Evolutionary conservation across 495 filamentous ascomycete genomes (phyloP).

Genomic region (Xylaria acuta): DNA sequence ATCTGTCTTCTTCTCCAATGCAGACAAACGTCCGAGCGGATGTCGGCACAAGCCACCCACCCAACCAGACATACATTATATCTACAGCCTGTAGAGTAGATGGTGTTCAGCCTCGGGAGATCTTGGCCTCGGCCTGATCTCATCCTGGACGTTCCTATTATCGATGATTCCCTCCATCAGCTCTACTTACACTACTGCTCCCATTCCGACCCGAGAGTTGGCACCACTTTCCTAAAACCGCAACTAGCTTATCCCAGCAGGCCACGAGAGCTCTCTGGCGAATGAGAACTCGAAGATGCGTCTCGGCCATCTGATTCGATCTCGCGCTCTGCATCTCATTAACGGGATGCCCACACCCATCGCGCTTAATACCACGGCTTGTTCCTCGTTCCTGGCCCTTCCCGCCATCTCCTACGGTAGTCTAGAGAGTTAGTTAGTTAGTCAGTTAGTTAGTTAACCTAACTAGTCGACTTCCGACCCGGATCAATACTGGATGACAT

Average conservation of each 20-base stretch:
- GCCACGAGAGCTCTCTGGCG: constrained; percentile 17
- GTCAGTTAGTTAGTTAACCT: no score
- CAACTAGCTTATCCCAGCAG: constrained; percentile 20
- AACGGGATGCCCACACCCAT: constrained; percentile 19
- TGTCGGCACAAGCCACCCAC: constrained; percentile 8
- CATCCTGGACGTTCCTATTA: background rate
- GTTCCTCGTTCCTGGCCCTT: constrained; percentile 21
- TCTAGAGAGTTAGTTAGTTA: background rate
- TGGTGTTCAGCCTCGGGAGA: constrained; percentile 20
- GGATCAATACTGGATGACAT: background rate
- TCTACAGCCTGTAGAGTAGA: no score
- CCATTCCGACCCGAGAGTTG: background rate
- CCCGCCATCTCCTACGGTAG: background rate
- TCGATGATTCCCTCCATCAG: constrained; percentile 11
- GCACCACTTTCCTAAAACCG: constrained; percentile 24
- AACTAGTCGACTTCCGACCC: background rate
- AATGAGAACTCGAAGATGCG: constrained; percentile 18
- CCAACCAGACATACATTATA: background rate
- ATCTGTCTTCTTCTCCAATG: constrained; percentile 5
- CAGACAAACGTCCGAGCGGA: constrained; percentile 15
- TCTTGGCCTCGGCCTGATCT: constrained; percentile 5
- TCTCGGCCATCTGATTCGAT: constrained; percentile 27
- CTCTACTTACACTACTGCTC: background rate
- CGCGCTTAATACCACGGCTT: constrained; percentile 27
- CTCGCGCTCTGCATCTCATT: constrained; percentile 17